Conservation (phyloP, 2,329 filamentous ascomycete genomes). For the Fusarium sp. region DNA sequence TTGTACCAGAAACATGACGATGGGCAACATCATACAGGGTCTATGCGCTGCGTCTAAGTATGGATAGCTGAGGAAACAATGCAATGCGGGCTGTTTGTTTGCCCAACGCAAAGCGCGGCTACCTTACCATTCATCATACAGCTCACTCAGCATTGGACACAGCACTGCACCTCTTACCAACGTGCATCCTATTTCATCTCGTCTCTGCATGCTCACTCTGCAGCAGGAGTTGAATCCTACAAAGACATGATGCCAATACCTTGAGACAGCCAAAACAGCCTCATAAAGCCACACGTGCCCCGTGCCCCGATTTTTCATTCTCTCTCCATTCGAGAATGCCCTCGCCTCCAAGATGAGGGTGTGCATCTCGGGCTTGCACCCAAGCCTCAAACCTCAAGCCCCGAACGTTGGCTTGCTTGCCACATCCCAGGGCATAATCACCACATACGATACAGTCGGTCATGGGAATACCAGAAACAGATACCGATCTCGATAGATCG, state of each 20-base stretch:
- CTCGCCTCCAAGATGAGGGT: constrained; percentile 5
- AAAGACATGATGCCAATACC: not conserved
- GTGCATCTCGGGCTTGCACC: not conserved
- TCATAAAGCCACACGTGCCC: constrained; percentile 29
- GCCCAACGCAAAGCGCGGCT: constrained; percentile 38
- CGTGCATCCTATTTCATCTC: constrained; percentile 7
- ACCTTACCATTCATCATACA: constrained; percentile 13
- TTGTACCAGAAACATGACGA: not conserved
- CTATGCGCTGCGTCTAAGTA: constrained; percentile 22
- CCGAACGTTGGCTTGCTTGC: constrained; percentile 1
- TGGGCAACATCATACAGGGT: not conserved
- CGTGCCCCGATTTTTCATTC: constrained; percentile 8
- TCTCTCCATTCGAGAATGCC: constrained; percentile 25
- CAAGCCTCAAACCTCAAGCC: not conserved
- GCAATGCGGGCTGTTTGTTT: not conserved
- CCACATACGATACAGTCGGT: constrained; percentile 17
- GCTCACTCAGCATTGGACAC: not conserved
- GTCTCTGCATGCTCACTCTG: not conserved
- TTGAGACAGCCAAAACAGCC: constrained; percentile 15
- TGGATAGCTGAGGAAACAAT: not conserved
- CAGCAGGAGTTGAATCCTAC: constrained; percentile 4
- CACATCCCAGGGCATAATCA: constrained; percentile 12
- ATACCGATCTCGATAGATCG: constrained; percentile 22
- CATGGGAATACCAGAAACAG: constrained; percentile 28
- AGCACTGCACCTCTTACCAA: constrained; percentile 14